phyloP scores from a whole-genome alignment of 148 eudicot genomes.

The Vaccinium corymbosum region DNA sequence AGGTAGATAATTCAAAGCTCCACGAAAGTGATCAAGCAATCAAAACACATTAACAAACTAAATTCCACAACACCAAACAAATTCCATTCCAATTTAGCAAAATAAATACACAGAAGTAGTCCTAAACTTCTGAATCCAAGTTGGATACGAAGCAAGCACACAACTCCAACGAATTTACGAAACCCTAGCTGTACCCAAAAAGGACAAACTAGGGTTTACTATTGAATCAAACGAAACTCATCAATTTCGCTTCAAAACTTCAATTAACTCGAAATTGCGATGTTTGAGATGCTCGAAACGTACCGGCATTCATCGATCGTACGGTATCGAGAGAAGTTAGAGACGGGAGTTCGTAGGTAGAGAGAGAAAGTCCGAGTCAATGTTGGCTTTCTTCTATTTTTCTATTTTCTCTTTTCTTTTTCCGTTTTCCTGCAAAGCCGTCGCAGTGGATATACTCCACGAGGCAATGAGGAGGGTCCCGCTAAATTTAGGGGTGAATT shows the following conservation, averaged over 20 bases:
- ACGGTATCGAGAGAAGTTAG: slow-evolving; percentile 21
- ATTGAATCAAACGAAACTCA: slow-evolving; percentile 15
- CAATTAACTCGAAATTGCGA: slow-evolving; percentile 2
- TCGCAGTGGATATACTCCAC: neutral
- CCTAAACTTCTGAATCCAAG: slow-evolving; percentile 26
- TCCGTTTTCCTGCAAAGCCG: slow-evolving; percentile 5
- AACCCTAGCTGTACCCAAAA: slow-evolving; percentile 42
- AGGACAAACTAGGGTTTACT: slow-evolving; percentile 38
- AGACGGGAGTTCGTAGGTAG: neutral
- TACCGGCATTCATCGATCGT: slow-evolving; percentile 56
- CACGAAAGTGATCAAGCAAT: slow-evolving; percentile 2
- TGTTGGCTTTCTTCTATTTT: slow-evolving; percentile 18
- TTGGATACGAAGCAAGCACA: slow-evolving; percentile 9
- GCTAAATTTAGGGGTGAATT: slow-evolving; percentile 13
- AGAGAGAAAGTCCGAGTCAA: slow-evolving; percentile 30
- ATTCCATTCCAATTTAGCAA: neutral
- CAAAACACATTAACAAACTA: slow-evolving; percentile 5
- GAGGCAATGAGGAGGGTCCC: slow-evolving; percentile 20
- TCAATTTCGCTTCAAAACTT: slow-evolving; percentile 16
- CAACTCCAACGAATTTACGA: slow-evolving; percentile 17
- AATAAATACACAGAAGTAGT: neutral
- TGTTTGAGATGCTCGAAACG: slow-evolving; percentile 11
- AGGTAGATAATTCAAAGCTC: neutral
- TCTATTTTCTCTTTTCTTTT: slow-evolving; percentile 1
- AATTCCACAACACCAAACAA: slow-evolving; percentile 15